These are phyloP conservation scores for Anastatica hierochuntica DNA, from an alignment of 345 rosid genomes.

Conservation along the genomic window DNA sequence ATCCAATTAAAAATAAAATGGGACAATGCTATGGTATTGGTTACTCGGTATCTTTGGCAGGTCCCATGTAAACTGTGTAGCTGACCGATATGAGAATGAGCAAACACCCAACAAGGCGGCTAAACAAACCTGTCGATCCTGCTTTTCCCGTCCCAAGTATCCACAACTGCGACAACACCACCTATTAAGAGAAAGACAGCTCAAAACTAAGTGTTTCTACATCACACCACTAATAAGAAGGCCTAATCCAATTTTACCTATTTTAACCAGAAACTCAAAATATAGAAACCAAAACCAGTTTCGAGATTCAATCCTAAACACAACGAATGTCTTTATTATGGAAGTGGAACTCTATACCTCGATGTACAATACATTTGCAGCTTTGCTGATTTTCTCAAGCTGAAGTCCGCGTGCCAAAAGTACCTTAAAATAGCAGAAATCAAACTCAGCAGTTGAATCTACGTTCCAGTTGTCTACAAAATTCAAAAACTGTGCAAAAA, in stretches of 20 bases:
- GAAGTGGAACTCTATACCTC: constrained; percentile 37
- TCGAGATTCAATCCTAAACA: too few relatives aligned
- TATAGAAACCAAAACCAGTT: too few relatives aligned
- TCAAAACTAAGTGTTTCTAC: not conserved
- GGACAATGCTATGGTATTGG: not conserved
- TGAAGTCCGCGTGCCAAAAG: constrained; percentile 77
- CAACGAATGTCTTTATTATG: too few relatives aligned
- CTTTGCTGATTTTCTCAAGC: constrained; percentile 85
- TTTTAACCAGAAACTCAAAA: too few relatives aligned
- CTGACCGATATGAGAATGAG: constrained; percentile 62
- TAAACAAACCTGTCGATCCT: constrained; percentile 38
- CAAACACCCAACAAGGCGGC: constrained; percentile 57
- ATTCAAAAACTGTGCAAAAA: not conserved
- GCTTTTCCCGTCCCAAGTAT: constrained; percentile 30
- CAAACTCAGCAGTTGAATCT: not conserved
- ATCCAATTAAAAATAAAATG: not conserved
- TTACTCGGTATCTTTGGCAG: too few relatives aligned
- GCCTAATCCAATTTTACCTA: not conserved
- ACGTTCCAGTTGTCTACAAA: not conserved
- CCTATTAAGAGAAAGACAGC: constrained; percentile 28
- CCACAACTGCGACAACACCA: constrained; percentile 59
- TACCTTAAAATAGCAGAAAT: constrained; percentile 32
- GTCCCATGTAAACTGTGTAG: too few relatives aligned
- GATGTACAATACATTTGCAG: constrained; percentile 49
- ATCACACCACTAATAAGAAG: not conserved